phyloP scores from a whole-genome alignment of 306 rosid species.

The Hippophae tibetana region DNA sequence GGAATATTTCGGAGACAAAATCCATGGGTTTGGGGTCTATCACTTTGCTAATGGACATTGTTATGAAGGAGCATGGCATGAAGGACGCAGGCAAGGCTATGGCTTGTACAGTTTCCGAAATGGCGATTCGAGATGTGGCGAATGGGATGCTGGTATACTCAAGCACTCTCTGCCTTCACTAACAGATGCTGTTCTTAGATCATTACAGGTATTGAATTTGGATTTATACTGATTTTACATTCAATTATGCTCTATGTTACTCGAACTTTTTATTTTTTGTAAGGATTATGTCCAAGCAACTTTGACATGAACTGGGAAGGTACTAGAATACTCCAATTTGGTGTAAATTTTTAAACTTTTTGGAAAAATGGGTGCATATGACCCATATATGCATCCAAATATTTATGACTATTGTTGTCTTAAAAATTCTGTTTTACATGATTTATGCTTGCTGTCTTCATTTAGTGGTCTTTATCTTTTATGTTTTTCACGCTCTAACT shows the following conservation, averaged over 20 bases:
- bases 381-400: too few relatives aligned
- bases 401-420: too few relatives aligned
- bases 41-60: conserved; percentile 91
- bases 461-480: too few relatives aligned
- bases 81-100: conserved; percentile 81
- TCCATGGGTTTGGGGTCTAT: conserved; percentile 92
- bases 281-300: too few relatives aligned
- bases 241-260: neutral
- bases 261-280: neutral
- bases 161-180: conserved; percentile 52
- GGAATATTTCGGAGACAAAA: conserved; percentile 94
- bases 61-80: conserved; percentile 97
- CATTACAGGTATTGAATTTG: conserved; percentile 52
- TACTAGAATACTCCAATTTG: too few relatives aligned
- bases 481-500: too few relatives aligned
- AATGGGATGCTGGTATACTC: conserved; percentile 89
- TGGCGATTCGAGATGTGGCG: conserved; percentile 65
- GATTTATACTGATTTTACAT: too few relatives aligned
- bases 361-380: too few relatives aligned
- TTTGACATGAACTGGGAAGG: too few relatives aligned
- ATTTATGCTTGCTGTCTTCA: too few relatives aligned
- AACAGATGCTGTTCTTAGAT: conserved; percentile 49
- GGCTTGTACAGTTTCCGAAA: conserved; percentile 68
- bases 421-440: too few relatives aligned
- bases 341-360: too few relatives aligned